A percentile compares a stretch with the other conserved stretches of the same genome.
Conservation (phyloP, 257 asterid species). For the Solanum habrochaites region DNA sequence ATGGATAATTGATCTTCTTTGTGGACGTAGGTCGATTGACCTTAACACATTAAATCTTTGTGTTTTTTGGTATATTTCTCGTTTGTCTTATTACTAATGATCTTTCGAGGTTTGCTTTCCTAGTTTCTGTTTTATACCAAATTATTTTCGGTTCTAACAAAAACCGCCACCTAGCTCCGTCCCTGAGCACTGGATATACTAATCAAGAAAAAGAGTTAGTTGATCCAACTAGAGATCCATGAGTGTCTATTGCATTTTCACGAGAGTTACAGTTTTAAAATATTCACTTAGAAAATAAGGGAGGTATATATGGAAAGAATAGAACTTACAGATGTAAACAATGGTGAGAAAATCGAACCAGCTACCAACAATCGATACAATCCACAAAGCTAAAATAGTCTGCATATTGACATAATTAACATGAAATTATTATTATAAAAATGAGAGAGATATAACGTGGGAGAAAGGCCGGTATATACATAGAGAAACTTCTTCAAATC, state of each 20-base stretch:
- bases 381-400: conserved; percentile 52
- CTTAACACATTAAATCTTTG: too few species aligned
- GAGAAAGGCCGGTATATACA: conserved; percentile 13
- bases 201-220: not conserved
- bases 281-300: not conserved
- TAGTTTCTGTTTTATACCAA: too few species aligned
- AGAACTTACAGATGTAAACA: conserved; percentile 52
- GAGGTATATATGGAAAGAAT: not conserved
- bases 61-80: too few species aligned
- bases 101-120: too few species aligned
- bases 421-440: not conserved
- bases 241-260: not conserved
- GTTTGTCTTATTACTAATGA: too few species aligned
- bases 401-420: conserved; percentile 7
- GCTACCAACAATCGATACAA: conserved; percentile 55
- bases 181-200: not conserved
- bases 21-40: too few species aligned
- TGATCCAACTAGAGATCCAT: not conserved
- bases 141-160: too few species aligned
- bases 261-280: not conserved
- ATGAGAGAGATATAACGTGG: not conserved
- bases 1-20: too few species aligned
- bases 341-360: conserved; percentile 88
- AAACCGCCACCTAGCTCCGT: too few species aligned
- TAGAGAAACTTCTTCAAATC: conserved; percentile 55